Evolutionary conservation across 257 asterid genomes (phyloP).

Genomic region (Capsicum chinense): DNA sequence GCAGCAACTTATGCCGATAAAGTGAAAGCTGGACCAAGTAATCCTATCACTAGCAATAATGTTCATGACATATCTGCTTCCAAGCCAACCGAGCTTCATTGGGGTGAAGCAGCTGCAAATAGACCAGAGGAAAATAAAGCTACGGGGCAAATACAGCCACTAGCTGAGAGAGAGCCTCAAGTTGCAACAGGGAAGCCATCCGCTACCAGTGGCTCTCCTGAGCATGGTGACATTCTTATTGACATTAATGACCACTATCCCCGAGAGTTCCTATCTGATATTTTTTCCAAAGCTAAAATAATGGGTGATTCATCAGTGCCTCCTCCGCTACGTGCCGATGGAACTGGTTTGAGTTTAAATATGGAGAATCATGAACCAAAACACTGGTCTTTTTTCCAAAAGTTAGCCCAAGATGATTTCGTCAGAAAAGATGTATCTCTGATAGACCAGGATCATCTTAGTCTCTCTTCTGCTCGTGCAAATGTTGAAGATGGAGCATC

Average conservation of each 20-base stretch:
- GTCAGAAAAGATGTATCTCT: constrained; percentile 74
- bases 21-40: constrained; percentile 42
- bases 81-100: constrained; percentile 40
- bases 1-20: constrained; percentile 41
- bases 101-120: constrained; percentile 44
- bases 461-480: constrained; percentile 52
- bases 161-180: constrained; percentile 46
- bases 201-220: constrained; percentile 44
- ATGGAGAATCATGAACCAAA: constrained; percentile 79
- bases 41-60: constrained; percentile 39
- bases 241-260: constrained; percentile 88
- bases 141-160: constrained; percentile 39
- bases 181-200: constrained; percentile 47
- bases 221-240: constrained; percentile 72
- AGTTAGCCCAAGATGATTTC: constrained; percentile 67
- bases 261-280: constrained; percentile 75
- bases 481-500: constrained; percentile 54
- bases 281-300: constrained; percentile 65
- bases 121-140: constrained; percentile 38
- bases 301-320: constrained; percentile 49
- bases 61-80: constrained; percentile 45
- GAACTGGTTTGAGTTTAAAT: constrained; percentile 74
- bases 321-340: constrained; percentile 51
- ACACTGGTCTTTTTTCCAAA: constrained; percentile 79
- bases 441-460: constrained; percentile 91